phyloP scores from a whole-genome alignment of 2,329 filamentous ascomycete species.

The Trichoderma koningii region DNA sequence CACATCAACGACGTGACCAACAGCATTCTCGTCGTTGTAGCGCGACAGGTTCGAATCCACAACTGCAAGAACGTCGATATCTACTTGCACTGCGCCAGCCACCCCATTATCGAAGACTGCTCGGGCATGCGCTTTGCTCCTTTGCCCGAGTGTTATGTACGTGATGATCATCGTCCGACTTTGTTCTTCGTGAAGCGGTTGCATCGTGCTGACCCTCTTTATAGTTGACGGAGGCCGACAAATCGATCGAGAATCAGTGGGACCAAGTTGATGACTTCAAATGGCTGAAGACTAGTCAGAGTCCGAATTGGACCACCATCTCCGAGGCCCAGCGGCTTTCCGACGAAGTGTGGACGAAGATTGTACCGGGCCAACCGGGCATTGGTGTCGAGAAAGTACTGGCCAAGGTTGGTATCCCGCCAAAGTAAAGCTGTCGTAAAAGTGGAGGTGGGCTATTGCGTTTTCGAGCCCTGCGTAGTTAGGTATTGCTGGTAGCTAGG shows the following conservation, averaged over 20 bases:
- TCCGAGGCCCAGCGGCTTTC: constrained; percentile 59
- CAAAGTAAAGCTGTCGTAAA: constrained; percentile 18
- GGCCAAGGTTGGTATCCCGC: constrained; percentile 49
- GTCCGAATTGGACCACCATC: constrained; percentile 83
- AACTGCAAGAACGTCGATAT: constrained; percentile 79
- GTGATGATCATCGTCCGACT: constrained; percentile 37
- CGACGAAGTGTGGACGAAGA: constrained; percentile 67
- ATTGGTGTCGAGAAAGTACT: constrained; percentile 68
- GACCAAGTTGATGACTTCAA: constrained; percentile 95
- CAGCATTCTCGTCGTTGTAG: constrained; percentile 75
- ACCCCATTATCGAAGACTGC: constrained; percentile 94
- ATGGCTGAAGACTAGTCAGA: constrained; percentile 84
- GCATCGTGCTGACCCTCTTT: constrained; percentile 24
- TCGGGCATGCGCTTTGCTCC: constrained; percentile 75
- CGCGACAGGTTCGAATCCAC: constrained; percentile 91
- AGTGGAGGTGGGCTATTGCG: not conserved
- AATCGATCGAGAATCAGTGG: constrained; percentile 67
- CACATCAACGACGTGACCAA: constrained; percentile 77
- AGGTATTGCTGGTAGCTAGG: not conserved
- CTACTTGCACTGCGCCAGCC: constrained; percentile 78
- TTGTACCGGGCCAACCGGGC: constrained; percentile 65
- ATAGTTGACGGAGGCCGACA: constrained; percentile 38
- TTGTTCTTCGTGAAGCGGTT: not conserved
- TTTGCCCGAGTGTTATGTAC: constrained; percentile 69
- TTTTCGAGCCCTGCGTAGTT: not conserved